Base-by-base conservation (phyloP, 805 yeast species). In the Ogataea thermomethanolica region DNA sequence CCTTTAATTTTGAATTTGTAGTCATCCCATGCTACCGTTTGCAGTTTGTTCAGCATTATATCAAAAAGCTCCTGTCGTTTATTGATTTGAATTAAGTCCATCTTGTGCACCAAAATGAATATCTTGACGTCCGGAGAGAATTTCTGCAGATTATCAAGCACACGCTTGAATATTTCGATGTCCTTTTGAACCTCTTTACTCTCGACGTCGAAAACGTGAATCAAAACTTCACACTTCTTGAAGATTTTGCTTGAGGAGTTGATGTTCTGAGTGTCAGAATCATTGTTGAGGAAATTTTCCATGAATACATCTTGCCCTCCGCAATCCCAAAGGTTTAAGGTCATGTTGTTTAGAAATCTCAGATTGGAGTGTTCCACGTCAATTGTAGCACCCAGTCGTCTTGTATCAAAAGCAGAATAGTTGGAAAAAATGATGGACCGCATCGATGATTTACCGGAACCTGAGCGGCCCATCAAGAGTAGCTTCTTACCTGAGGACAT, bases 321-420 rank as follows among this genome's bases (percentile, higher is more conserved):
- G 65, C 99, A 93, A 62, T 93, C 99, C 98, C 98, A 90, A 15
- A 93, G 68, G 55, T 91, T 91, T 33, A 93, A 69, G 1, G 97
- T 89, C 95, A 93, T 88, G 59, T 91, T 90, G 1, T 96, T 96
- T 44, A 93, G 69, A 55, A 93, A 90, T 36, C 98, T 70, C 41
- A 93, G 66, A 64, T 91, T 96, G 2, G 97, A 88, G 58, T 93
- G 96, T 58, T 93, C 99, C n/a, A 93, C 97, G 58, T 93, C 99
- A 42, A 93, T 90, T 0, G 99, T 93, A 8, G 99, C 98, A 2
- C 98, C 98, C 10, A 93, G 65, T 43, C 98, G 72, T 48, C 98
- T 74, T 3, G 99, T 93, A 59, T 93, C 99, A 58, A 91, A 86
- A 0, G 99, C 99, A 2, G 96, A 86, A 63, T 93, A 93, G 58